A percentile compares a stretch with the other conserved stretches of the same genome.
These are phyloP conservation scores for Irpex sp. DNA, from an alignment of 1,284 basidiomycete genomes.

Conservation along the genomic window DNA sequence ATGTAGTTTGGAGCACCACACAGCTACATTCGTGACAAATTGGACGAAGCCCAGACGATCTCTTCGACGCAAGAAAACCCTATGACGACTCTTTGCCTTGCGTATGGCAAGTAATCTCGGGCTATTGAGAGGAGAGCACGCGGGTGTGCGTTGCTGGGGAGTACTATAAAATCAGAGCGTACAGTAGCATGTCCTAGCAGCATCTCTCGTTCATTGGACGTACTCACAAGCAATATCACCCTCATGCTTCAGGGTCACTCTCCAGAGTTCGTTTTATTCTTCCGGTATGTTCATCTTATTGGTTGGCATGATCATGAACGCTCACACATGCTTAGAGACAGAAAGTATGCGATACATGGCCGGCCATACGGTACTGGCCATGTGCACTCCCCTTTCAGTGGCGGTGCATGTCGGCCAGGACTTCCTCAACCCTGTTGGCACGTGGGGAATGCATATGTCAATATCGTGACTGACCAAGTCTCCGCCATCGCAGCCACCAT, in stretches of 20 bases:
- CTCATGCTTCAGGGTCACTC: too few species aligned
- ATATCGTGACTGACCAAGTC: constrained; percentile 19
- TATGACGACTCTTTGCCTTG: neutral
- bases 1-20: neutral
- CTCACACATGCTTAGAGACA: too few species aligned
- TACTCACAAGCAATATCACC: too few species aligned
- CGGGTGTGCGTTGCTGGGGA: neutral
- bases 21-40: neutral
- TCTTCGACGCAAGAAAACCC: neutral
- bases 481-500: constrained; percentile 39
- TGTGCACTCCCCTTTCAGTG: too few species aligned
- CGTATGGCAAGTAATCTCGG: neutral
- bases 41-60: neutral
- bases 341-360: too few species aligned
- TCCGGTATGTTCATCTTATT: too few species aligned
- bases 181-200: neutral
- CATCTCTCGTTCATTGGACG: neutral
- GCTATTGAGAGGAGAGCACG: neutral
- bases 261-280: too few species aligned
- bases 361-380: too few species aligned
- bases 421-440: too few species aligned
- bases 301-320: too few species aligned
- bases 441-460: neutral
- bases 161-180: neutral
- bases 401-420: too few species aligned